These are phyloP conservation scores for Aspergillus cavernicola DNA, from an alignment of 495 filamentous ascomycete genomes.

Conservation along the genomic window DNA sequence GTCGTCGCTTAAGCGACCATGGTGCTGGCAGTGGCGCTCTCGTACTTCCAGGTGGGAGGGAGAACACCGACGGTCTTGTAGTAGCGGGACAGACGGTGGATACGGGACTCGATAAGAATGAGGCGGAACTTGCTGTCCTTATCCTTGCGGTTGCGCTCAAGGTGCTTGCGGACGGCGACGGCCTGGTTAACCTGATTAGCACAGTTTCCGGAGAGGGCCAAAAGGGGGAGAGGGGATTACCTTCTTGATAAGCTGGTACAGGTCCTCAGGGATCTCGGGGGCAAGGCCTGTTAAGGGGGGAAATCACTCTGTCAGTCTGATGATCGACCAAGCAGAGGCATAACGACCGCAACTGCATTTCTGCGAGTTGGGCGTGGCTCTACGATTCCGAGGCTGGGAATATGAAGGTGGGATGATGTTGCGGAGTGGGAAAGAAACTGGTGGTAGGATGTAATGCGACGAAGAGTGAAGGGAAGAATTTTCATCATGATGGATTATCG, in stretches of 20 bases:
- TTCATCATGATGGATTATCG: not conserved
- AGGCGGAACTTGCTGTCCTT: slow-evolving; percentile 99
- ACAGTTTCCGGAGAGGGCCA: not conserved
- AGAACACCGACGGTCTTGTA: slow-evolving; percentile 99
- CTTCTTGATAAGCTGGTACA: slow-evolving; percentile 99
- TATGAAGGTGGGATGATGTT: not conserved
- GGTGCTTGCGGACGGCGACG: slow-evolving; percentile 99
- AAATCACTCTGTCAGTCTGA: slow-evolving; percentile 91
- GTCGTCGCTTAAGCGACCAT: slow-evolving; percentile 47
- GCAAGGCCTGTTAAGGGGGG: slow-evolving; percentile 77
- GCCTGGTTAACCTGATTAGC: slow-evolving; percentile 51
- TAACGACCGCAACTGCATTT: slow-evolving; percentile 21
- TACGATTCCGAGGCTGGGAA: not conserved
- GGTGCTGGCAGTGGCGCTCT: slow-evolving; percentile 59
- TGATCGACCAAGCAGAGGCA: slow-evolving; percentile 92
- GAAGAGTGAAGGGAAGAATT: not conserved
- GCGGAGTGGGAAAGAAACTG: not conserved
- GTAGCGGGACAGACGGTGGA: slow-evolving; percentile 95
- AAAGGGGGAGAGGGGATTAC: slow-evolving; percentile 40
- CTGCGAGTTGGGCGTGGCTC: not conserved
- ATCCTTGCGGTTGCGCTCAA: slow-evolving; percentile 99
- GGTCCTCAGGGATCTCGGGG: slow-evolving; percentile 95
- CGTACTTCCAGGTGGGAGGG: slow-evolving; percentile 97
- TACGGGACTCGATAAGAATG: slow-evolving; percentile 99
- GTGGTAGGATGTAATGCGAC: not conserved